Conservation (phyloP, 164 flowering plant genomes). For the Liquidambar formosana region DNA sequence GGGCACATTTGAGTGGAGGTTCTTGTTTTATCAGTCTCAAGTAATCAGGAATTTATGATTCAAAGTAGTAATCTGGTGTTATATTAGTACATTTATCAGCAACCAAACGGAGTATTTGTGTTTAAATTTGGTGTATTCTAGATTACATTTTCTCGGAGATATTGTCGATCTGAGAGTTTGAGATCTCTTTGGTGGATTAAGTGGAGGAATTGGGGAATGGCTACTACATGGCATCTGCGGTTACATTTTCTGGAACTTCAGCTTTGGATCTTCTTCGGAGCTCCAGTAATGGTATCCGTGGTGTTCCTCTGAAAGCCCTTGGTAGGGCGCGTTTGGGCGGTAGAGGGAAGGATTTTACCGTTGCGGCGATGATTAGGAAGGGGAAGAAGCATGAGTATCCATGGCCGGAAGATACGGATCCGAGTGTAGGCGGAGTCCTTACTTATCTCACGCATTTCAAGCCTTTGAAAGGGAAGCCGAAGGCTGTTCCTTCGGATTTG, state of each 20-base stretch:
- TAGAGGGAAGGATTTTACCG: slow-evolving; percentile 28
- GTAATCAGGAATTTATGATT: not conserved
- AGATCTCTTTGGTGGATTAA: slow-evolving; percentile 1
- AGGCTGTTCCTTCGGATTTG: slow-evolving; percentile 76
- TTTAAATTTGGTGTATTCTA: not conserved
- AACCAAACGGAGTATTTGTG: not conserved
- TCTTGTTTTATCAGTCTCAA: not conserved
- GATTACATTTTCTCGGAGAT: not conserved
- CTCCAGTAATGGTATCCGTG: slow-evolving; percentile 47
- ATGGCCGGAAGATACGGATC: slow-evolving; percentile 79
- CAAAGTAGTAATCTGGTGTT: not conserved
- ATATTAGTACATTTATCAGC: not conserved
- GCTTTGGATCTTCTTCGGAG: slow-evolving; percentile 74
- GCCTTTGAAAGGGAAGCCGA: slow-evolving; percentile 81
- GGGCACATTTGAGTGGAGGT: not conserved
- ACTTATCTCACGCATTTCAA: slow-evolving; percentile 78
- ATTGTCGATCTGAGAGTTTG: not conserved
- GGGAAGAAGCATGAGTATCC: slow-evolving; percentile 79
- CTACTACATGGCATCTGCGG: slow-evolving; percentile 43
- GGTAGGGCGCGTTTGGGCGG: slow-evolving; percentile 41
- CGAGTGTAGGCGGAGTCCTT: slow-evolving; percentile 73
- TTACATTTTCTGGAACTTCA: slow-evolving; percentile 35
- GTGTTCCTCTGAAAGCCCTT: slow-evolving; percentile 35
- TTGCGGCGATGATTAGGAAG: slow-evolving; percentile 65
- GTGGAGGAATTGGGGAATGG: slow-evolving; percentile 39